Percentiles rank a stretch among this genome's conserved stretches.
Evolutionary conservation across 306 rosid genomes (phyloP).

Genomic region (Quercus agrifolia): DNA sequence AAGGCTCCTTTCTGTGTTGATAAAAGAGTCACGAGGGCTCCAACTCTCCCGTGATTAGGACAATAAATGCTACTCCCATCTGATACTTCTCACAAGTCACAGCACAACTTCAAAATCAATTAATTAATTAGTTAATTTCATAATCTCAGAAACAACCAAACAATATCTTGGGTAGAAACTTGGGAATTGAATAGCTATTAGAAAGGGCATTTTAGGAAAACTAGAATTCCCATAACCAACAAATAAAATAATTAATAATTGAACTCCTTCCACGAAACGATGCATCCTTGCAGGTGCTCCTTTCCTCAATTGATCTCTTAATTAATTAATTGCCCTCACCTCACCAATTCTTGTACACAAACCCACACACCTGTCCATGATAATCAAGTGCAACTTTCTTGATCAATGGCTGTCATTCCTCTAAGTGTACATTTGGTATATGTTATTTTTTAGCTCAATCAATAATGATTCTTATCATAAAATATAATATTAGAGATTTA

Average conservation of each 20-base stretch:
- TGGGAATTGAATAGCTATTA: neutral
- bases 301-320: neutral
- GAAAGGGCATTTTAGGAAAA: neutral
- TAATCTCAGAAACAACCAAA: no score
- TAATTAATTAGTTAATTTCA: no score
- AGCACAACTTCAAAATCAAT: no score
- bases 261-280: neutral
- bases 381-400: no score
- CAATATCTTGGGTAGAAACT: neutral
- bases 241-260: neutral
- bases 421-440: no score
- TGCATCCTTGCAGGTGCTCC: neutral
- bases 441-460: no score
- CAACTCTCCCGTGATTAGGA: neutral
- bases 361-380: neutral
- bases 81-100: no score
- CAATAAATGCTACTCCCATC: neutral
- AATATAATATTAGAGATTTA: no score
- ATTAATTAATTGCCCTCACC: no score
- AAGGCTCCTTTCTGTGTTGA: neutral
- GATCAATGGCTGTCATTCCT: no score
- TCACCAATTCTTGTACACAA: neutral
- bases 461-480: fast-evolving
- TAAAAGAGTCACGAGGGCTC: neutral
- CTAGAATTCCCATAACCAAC: neutral